A percentile compares a stretch with the other conserved stretches of the same genome.
phyloP scores from a whole-genome alignment of 768 basidiomycete genomes.

The Kwoniella bestiolae region DNA sequence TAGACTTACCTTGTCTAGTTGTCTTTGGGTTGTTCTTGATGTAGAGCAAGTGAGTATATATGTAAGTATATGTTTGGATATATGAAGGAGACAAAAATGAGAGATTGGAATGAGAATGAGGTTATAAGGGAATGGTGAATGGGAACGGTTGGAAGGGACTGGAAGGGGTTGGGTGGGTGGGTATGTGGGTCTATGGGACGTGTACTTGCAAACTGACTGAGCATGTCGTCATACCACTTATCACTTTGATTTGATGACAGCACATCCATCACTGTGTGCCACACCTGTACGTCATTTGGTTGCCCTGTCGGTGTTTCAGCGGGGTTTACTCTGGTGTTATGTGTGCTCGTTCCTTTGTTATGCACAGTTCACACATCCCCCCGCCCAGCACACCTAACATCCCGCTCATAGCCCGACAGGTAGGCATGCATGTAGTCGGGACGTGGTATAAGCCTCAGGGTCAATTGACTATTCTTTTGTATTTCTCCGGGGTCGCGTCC shows the following conservation, averaged over 20 bases:
- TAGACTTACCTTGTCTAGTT: constrained; percentile 5
- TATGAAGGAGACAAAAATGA: not conserved
- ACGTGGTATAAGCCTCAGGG: no score
- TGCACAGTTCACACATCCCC: no score
- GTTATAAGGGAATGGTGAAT: not conserved
- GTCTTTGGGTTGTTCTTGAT: not conserved
- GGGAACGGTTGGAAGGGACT: not conserved
- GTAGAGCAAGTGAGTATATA: not conserved
- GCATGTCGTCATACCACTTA: constrained; percentile 7
- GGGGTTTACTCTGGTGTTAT: no score
- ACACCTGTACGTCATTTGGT: constrained; percentile 5
- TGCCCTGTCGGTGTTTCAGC: not conserved
- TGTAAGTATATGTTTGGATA: not conserved
- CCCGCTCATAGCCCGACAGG: no score
- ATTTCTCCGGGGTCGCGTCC: not conserved
- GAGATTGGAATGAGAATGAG: not conserved
- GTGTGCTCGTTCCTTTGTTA: no score
- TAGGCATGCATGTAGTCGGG: no score
- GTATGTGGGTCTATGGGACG: not conserved
- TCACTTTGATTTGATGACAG: constrained; percentile 1
- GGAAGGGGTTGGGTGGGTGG: not conserved
- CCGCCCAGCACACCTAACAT: no score
- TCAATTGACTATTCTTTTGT: no score
- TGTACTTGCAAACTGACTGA: not conserved
- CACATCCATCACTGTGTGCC: constrained; percentile 5